A percentile compares a stretch with the other conserved stretches of the same genome.
These are phyloP conservation scores for Psilocybe cyanescens DNA, from an alignment of 768 basidiomycete species.

Conservation along the genomic window DNA sequence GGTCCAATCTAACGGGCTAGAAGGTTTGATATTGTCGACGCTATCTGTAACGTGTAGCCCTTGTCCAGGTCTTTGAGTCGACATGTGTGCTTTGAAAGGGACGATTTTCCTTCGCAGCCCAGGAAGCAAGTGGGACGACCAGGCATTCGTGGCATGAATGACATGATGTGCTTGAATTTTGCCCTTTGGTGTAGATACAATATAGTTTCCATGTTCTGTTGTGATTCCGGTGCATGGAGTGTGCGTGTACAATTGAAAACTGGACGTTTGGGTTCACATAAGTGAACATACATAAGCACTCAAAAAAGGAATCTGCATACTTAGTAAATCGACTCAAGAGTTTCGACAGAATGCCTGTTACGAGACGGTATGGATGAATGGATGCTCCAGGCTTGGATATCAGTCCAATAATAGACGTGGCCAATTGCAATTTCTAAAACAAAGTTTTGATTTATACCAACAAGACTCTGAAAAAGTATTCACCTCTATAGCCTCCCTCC, in stretches of 20 bases:
- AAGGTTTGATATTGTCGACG: neutral
- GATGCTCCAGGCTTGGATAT: slow-evolving; percentile 61
- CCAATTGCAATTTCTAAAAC: slow-evolving; percentile 52
- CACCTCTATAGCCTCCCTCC: slow-evolving; percentile 32
- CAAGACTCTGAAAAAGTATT: slow-evolving; percentile 4
- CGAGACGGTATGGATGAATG: slow-evolving; percentile 70
- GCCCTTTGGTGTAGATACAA: slow-evolving; percentile 66
- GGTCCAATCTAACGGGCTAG: slow-evolving; percentile 24
- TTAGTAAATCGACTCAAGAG: slow-evolving; percentile 51
- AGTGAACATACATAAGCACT: neutral
- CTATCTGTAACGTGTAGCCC: slow-evolving; percentile 4
- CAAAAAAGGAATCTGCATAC: slow-evolving; percentile 34
- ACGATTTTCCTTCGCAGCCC: slow-evolving; percentile 65
- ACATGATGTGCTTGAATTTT: slow-evolving; percentile 60
- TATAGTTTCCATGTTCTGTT: slow-evolving; percentile 40
- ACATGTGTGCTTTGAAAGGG: slow-evolving; percentile 64
- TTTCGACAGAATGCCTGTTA: slow-evolving; percentile 60
- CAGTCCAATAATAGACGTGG: slow-evolving; percentile 48
- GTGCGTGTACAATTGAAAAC: slow-evolving; percentile 61
- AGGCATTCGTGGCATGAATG: slow-evolving; percentile 86
- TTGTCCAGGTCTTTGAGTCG: slow-evolving; percentile 54
- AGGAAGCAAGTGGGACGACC: slow-evolving; percentile 72
- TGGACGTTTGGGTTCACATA: slow-evolving; percentile 24
- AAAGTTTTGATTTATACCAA: neutral
- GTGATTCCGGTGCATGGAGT: slow-evolving; percentile 64